A percentile compares a stretch with the other conserved stretches of the same genome.
phyloP scores from a whole-genome alignment of 1,284 basidiomycete species.

The Apiotrichum domesticum region DNA sequence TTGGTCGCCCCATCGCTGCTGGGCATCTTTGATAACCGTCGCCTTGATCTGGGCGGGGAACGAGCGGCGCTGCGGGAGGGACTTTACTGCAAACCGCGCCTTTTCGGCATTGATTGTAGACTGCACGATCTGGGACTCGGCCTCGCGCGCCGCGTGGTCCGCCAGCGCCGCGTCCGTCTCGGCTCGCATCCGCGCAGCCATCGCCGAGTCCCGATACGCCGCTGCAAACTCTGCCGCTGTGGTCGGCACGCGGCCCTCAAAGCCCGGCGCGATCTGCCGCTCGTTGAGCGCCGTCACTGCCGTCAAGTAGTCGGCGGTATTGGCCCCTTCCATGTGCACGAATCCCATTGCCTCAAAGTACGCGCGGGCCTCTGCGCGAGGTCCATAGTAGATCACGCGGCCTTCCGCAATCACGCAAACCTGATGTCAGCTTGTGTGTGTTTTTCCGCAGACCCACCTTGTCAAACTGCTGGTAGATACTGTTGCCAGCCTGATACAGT shows the following conservation, averaged over 20 bases:
- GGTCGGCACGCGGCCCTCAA: constrained; percentile 52
- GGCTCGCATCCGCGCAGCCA: constrained; percentile 27
- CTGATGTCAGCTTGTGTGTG: constrained; percentile 41
- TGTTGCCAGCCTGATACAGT: constrained; percentile 63
- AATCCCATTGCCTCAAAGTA: constrained; percentile 77
- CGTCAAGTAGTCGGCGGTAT: constrained; percentile 55
- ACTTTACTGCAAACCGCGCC: constrained; percentile 11
- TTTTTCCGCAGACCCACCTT: neutral
- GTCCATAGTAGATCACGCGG: constrained; percentile 72
- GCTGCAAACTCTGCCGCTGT: constrained; percentile 51
- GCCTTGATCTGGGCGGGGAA: constrained; percentile 35
- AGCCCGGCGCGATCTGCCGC: constrained; percentile 53
- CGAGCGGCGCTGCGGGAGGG: constrained; percentile 24
- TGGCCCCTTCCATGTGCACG: constrained; percentile 47
- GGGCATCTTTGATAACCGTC: constrained; percentile 35
- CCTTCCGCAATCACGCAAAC: constrained; percentile 67
- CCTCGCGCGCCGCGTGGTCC: constrained; percentile 15
- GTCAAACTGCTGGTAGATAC: constrained; percentile 54
- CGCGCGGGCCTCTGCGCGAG: constrained; percentile 59
- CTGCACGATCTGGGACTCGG: constrained; percentile 24
- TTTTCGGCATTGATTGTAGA: constrained; percentile 26
- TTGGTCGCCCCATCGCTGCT: constrained; percentile 38
- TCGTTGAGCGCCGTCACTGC: constrained; percentile 56
- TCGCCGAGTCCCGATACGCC: constrained; percentile 27
- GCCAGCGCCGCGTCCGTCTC: constrained; percentile 32